These are phyloP conservation scores for Parvularia atlantis DNA, from an alignment of 78 protist species.

Conservation along the genomic window DNA sequence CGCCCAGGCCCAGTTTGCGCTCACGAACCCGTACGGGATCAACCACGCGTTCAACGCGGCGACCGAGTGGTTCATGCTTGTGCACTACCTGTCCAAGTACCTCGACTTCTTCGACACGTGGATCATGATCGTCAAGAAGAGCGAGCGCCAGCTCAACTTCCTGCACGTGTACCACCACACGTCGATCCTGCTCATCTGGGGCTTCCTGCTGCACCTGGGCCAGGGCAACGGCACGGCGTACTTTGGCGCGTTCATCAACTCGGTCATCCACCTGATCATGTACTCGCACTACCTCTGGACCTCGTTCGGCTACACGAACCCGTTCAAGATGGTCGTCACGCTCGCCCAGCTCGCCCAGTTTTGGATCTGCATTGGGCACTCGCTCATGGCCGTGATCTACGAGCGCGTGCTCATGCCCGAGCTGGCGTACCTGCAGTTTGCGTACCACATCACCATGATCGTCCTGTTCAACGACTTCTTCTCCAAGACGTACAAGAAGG, in stretches of 20 bases:
- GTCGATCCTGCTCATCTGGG: slow-evolving; percentile 1
- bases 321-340: neutral
- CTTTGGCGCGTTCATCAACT: neutral
- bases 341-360: neutral
- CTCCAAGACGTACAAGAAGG: neutral
- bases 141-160: neutral
- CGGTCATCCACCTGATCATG: slow-evolving; percentile 4
- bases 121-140: neutral
- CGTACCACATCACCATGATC: slow-evolving; percentile 10
- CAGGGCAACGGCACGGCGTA: neutral
- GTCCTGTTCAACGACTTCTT: neutral
- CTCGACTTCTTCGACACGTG: neutral
- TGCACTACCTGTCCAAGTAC: slow-evolving; percentile 7
- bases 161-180: slow-evolving; percentile 10
- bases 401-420: neutral
- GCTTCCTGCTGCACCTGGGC: neutral
- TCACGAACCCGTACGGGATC: neutral
- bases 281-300: slow-evolving; percentile 1
- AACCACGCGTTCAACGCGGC: neutral
- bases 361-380: neutral
- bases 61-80: neutral
- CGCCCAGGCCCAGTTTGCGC: neutral
- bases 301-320: neutral
- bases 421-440: neutral
- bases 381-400: neutral